Evolutionary conservation across 306 rosid genomes (phyloP), one percentile per base, ranked within the genome.

Genomic region (Rosa persica): DNA sequence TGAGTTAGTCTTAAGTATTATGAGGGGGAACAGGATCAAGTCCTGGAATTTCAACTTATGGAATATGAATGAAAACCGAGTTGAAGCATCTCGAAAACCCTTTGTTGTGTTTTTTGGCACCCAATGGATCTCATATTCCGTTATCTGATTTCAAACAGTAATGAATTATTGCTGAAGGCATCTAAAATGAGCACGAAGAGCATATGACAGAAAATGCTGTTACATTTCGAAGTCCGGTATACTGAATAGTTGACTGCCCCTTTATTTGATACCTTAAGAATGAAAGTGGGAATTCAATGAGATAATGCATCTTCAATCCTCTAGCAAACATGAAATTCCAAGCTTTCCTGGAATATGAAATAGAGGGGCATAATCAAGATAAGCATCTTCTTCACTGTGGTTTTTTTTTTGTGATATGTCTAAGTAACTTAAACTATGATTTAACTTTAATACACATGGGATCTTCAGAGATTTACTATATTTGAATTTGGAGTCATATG

Each of bases 21-120:
- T 80, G 66, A 78, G 78, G 82, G 86, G 83, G 85, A 71, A 72
- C 76, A 76, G 34, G 58, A 79, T 73, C 74, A 74, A 70, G 34
- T 52, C 77, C 64, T 43, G 79, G 76, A 75, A 78, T 73, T 81
- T 75, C 73, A 22, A 81, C 23, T 61, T 64, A 47, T 62, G 78
- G 62, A 73, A 61, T 67, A 61, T 67, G 73, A 72, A 67, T 67
- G 48, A 67, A 67, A 84, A 84, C 74, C 25, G 74, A 64, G 73
- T 47, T 54, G 25, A 79, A 67, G 81, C 68, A 74, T 75, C 81
- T 79, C 79, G 40, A 66, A 72, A 67, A 20, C 48, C 62, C 39
- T 51, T 27, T 23, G 57, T 40, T 76, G 55, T 58, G n/a, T 61
- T 16, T 20, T 69, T 12, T 55, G 8, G 39, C 74, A 51, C 8